Evolutionary conservation across 805 yeast species (phyloP).

Genomic region (Hanseniaspora taiwanica): DNA sequence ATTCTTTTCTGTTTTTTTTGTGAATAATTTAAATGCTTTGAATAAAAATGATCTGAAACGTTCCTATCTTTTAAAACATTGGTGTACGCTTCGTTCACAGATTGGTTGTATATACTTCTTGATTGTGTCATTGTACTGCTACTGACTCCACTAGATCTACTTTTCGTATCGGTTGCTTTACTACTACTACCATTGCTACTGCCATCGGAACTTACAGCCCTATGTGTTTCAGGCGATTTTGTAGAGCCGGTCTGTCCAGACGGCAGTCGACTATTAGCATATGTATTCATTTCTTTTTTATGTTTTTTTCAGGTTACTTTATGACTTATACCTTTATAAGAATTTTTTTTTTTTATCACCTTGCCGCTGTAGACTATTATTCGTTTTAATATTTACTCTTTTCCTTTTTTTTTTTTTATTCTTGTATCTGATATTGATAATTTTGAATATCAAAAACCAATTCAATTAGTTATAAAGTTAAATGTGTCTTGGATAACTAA

Average conservation of each 20-base stretch:
- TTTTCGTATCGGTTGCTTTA: background rate
- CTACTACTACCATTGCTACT: background rate
- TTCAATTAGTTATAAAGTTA: no score
- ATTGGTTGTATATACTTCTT: background rate
- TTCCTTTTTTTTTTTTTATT: no score
- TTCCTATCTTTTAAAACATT: background rate
- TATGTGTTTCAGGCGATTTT: background rate
- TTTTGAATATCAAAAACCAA: no score
- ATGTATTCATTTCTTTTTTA: no score
- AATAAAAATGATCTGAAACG: background rate
- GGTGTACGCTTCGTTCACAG: background rate
- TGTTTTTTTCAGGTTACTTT: no score
- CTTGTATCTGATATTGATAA: no score
- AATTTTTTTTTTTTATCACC: no score
- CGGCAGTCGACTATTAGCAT: conserved; percentile 4
- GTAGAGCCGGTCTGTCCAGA: background rate
- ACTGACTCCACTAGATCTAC: background rate
- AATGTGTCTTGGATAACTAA: no score
- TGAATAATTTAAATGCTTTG: background rate
- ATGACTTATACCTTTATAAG: no score
- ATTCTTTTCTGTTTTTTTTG: background rate
- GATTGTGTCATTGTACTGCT: background rate
- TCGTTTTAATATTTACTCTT: no score
- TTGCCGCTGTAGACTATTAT: no score
- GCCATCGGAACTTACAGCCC: background rate